Evolutionary conservation across 345 rosid species (phyloP), one percentile per base, ranked within the genome.

Genomic region (Eucalyptus camaldulensis): DNA sequence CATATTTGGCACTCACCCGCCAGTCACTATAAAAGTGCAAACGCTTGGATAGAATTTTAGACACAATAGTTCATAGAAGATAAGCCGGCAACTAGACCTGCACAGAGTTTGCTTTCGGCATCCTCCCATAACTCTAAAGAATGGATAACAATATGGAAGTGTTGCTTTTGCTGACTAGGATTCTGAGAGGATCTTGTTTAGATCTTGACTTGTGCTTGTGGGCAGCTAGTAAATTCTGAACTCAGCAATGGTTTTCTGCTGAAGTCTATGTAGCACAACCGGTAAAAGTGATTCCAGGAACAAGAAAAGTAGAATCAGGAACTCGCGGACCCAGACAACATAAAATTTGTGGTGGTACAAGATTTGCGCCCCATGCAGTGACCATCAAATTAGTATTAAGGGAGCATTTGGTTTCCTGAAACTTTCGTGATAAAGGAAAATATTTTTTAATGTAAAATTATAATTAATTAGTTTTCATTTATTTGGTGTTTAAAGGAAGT

Each of bases 401-500:
- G 69, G 8, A 7, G 33, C 33, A 29, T 29, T 29, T 29, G 3
- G 0, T 62, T 62, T 62, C 8, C 6, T 22, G 5, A 62, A 13
- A 62, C 6, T 14, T 29, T 62, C 33, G 4, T 4, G 6, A n/a
- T 31, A 67, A 67, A 67, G 22, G 5, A 67, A n/a, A 4, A 14
- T 67, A n/a, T 14, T 67, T 67, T 2, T n/a, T 5, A 67, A 67
- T 14, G 3, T 14, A n/a, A 15, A 31, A 67, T 67, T 16, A 67
- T 67, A 15, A 22, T 22, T 24, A 56, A 14, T n/a, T 65, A 65
- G 19, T 67, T 67, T 67, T 67, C 3, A 8, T n/a, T 14, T n/a
- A 16, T 67, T 2, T 67, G 40, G 0, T 67, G 40, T 31, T n/a
- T 7, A 31, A 11, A 0, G 10, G 0, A 67, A 67, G 3, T n/a